phyloP scores from a whole-genome alignment of 2,329 filamentous ascomycete species.

The Ophidiomyces ophidiicola region DNA sequence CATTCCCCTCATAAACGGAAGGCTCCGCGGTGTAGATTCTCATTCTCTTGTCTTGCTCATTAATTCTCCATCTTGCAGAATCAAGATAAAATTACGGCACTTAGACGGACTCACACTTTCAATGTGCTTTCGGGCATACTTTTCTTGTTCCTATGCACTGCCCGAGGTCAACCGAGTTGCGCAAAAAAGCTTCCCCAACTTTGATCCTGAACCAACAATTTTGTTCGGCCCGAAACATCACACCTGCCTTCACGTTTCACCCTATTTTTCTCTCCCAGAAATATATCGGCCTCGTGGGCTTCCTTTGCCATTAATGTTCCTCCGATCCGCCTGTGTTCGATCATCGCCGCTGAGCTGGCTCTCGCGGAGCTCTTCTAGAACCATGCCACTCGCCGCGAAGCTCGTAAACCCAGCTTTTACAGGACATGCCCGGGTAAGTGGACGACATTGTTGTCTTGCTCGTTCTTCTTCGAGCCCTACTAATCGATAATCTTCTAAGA shows the following conservation, averaged over 20 bases:
- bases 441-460: neutral
- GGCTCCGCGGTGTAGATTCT: too few relatives aligned
- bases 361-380: constrained; percentile 33
- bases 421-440: constrained; percentile 41
- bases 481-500: constrained; percentile 24
- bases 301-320: constrained; percentile 30
- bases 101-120: too few relatives aligned
- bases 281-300: neutral
- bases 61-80: too few relatives aligned
- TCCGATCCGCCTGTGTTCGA: constrained; percentile 29
- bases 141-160: too few relatives aligned
- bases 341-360: constrained; percentile 36
- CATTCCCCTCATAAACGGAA: neutral
- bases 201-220: constrained; percentile 7
- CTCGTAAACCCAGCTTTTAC: constrained; percentile 49
- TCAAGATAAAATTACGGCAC: too few relatives aligned
- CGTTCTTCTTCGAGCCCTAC: constrained; percentile 1
- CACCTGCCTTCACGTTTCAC: too few relatives aligned
- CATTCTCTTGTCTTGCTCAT: too few relatives aligned
- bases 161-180: constrained; percentile 25
- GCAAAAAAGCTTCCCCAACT: constrained; percentile 10
- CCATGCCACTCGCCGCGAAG: constrained; percentile 74
- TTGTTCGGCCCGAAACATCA: neutral
- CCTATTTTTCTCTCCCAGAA: too few relatives aligned
- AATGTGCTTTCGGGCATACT: too few relatives aligned